Base-by-base conservation (phyloP, 371 early-diverging fungal species). In the Lichtheimia corymbifera region DNA sequence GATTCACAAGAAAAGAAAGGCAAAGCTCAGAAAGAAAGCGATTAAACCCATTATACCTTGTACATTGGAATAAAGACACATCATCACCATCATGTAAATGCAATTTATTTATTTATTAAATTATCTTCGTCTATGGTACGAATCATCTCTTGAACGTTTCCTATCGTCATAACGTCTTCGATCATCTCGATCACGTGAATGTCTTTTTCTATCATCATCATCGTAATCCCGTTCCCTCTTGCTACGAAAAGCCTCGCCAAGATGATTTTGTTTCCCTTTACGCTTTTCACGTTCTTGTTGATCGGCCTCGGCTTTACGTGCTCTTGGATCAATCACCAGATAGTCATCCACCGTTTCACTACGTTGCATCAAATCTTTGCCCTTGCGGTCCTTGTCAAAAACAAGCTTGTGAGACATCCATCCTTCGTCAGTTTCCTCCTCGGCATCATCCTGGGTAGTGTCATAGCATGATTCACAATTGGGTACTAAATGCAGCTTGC, bases 361-460 rank as follows among this genome's bases (percentile, higher is more conserved):
- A 44, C 84, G 76, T 27, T 85, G 79, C 63, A 83, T 77, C 15
- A 85, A 50, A 58, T 87, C 85, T 56, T 87, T 87, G 35, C 86
- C 88, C 52, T 81, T 85, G 44, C 77, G 71, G 61, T 90, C 89
- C 59, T 85, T 88, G 53, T 79, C 86, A 67, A 90, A 91, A 0
- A 81, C 74, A 6, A 93, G 75, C 30, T 78, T 74, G 66, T 93
- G 92, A 4, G 79, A 70, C 63, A 93, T 77, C 93, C 93, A 93
- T 15, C 81, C 88, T 44, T 82, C 67, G 42, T 83, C 84, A 0
- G 63, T 67, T 5, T 74, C 67, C 1, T 74, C 80, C 1, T 68
- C 65, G 24, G n/a, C 58, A 18, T 35, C 50, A 5, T 53, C 53
- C 44, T 35, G 13, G 27, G 42, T 59, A 5, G 44, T 44, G 58